Evolutionary conservation across 2,329 filamentous ascomycete species (phyloP).

Genomic region (Monilinia vaccinii-corymbosi): DNA sequence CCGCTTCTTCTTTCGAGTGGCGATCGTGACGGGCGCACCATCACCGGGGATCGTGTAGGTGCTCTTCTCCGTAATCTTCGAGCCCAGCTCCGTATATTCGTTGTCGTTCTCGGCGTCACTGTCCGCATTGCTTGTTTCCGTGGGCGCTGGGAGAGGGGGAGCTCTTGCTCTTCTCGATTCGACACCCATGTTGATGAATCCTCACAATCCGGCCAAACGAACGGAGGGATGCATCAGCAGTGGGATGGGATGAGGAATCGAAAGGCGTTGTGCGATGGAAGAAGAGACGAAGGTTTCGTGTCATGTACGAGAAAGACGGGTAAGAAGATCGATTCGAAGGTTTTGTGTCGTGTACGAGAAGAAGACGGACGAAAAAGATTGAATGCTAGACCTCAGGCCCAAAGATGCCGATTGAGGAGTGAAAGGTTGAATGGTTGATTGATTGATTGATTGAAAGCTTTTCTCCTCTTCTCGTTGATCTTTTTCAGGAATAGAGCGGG

Average conservation of each 20-base stretch:
- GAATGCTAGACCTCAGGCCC: too few relatives aligned
- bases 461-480: neutral
- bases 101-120: conserved; percentile 47
- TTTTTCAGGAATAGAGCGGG: neutral
- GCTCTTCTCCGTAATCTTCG: conserved; percentile 56
- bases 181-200: conserved; percentile 26
- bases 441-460: neutral
- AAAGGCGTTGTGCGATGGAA: too few relatives aligned
- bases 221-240: conserved; percentile 7
- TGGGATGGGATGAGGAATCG: neutral
- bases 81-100: conserved; percentile 51
- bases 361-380: too few relatives aligned
- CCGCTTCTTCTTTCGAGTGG: conserved; percentile 57
- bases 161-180: conserved; percentile 39
- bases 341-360: too few relatives aligned
- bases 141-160: conserved; percentile 69
- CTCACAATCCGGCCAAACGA: conserved; percentile 6
- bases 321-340: neutral
- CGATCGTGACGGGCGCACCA: conserved; percentile 86
- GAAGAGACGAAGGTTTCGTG: too few relatives aligned
- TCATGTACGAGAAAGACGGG: neutral
- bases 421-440: neutral
- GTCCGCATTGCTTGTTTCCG: conserved; percentile 46
- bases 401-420: too few relatives aligned
- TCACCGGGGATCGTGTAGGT: conserved; percentile 76